Evolutionary conservation across 768 basidiomycete genomes (phyloP).

Genomic region (Mycena chlorophos): DNA sequence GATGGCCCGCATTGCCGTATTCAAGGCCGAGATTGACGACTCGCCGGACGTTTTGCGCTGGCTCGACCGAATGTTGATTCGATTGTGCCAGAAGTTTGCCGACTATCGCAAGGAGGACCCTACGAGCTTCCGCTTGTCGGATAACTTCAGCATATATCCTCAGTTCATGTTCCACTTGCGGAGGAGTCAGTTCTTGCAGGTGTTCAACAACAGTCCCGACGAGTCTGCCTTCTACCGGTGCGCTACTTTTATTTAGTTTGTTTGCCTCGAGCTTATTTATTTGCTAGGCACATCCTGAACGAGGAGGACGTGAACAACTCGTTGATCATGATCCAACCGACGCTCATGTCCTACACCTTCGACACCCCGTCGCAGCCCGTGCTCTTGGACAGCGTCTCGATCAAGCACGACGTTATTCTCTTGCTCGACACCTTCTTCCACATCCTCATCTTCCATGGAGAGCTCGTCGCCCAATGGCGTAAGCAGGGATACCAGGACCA

Average conservation of each 20-base stretch:
- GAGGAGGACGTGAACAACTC: slow-evolving; percentile 99
- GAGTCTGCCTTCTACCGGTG: slow-evolving; percentile 98
- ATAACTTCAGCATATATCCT: slow-evolving; percentile 98
- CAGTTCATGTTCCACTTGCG: slow-evolving; percentile 99
- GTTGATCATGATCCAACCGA: slow-evolving; percentile 99
- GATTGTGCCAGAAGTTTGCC: slow-evolving; percentile 98
- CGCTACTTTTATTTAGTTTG: slow-evolving; percentile 24
- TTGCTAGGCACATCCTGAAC: slow-evolving; percentile 81
- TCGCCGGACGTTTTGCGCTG: slow-evolving; percentile 94
- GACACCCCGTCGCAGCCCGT: slow-evolving; percentile 92
- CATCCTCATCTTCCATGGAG: slow-evolving; percentile 99
- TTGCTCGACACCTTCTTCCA: slow-evolving; percentile 99
- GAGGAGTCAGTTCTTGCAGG: slow-evolving; percentile 96
- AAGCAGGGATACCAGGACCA: slow-evolving; percentile 99
- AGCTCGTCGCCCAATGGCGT: slow-evolving; percentile 95
- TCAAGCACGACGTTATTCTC: slow-evolving; percentile 94
- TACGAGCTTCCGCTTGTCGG: slow-evolving; percentile 84
- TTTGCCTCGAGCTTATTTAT: neutral
- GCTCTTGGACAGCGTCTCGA: slow-evolving; percentile 94
- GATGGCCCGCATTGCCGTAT: slow-evolving; percentile 98
- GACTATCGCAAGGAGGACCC: slow-evolving; percentile 99
- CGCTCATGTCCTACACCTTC: slow-evolving; percentile 97
- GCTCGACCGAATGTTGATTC: slow-evolving; percentile 98
- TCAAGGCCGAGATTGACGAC: slow-evolving; percentile 99
- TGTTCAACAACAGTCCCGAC: slow-evolving; percentile 99